Evolutionary conservation across 257 asterid species (phyloP).

Genomic region (Voacanga thouarsii): DNA sequence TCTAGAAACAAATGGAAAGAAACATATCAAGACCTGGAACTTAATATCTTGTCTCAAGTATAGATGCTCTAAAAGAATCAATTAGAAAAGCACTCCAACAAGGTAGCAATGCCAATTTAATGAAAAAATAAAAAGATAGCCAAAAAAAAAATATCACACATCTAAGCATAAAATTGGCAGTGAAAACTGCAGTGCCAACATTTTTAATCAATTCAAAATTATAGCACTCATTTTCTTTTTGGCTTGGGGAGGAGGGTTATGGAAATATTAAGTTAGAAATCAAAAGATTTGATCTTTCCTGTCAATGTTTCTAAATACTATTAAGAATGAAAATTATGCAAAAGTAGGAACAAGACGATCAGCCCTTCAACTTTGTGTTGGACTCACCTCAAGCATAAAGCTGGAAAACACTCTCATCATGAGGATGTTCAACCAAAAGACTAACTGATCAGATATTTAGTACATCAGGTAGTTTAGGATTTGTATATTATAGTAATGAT

Average conservation of each 20-base stretch:
- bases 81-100: neutral
- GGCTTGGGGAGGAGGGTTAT: neutral
- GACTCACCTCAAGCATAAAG: neutral
- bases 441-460: neutral
- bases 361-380: neutral
- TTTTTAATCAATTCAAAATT: neutral
- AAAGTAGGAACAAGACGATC: neutral
- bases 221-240: neutral
- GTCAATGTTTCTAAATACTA: neutral
- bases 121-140: too few relatives aligned
- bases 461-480: neutral
- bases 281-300: too few relatives aligned
- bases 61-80: neutral
- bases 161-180: neutral
- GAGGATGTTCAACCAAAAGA: neutral
- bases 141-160: neutral
- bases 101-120: neutral
- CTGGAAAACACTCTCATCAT: neutral
- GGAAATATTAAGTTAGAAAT: neutral
- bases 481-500: neutral
- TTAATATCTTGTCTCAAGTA: neutral
- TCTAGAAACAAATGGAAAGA: constrained; percentile 37
- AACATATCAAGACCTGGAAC: neutral
- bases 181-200: neutral
- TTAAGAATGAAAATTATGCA: neutral